Base-by-base conservation (phyloP, 768 basidiomycete species). In the Panaeolus papilionaceus region DNA sequence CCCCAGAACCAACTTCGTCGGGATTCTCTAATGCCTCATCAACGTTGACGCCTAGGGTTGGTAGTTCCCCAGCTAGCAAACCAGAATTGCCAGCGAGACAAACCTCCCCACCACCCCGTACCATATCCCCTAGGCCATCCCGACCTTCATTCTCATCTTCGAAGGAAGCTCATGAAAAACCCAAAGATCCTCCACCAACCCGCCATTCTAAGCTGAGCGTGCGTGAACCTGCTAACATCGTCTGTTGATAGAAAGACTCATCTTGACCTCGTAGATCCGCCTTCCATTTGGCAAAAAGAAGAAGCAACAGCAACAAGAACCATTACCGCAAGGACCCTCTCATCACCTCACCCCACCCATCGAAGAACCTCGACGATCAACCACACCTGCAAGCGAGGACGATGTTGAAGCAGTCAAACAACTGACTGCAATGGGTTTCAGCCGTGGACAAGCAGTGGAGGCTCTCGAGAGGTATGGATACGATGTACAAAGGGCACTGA, bases 401-500 rank as follows among this genome's bases (percentile, higher is more conserved):
- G 92, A 95, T 67, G 88, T 89, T 12, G 89, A 90, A 69, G 81
- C 89, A 1, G 92, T 96, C 23, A 92, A 89, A 74, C 89, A 92
- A 74, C 81, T 99, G 45, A 89, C 89, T 61, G 86, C 85, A 20
- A 98, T 98, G 96, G 97, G 97, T 28, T 98, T 99, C 82, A 90
- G 86, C 69, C 87, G 96, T 47, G 77, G 82, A 16, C 90, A 96
- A 75, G 93, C 94, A 0, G 87, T 98, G 7, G 85, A 85, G 12
- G 95, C 96, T 12, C 83, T 99, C 6, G 96, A 97, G 77, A 89
- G 86, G 66, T 83, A 92, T 74, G 89, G 88, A 65, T 98, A 97
- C 74, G 91, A 96, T 76, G 86, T 97, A 42, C 89, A 75, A 71
- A 87, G 83, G 74, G 92, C 94, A 18, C 78, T 95, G 66, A 94